Base-by-base conservation (phyloP, 2,329 filamentous ascomycete species). In the Colletotrichum zoysiae region DNA sequence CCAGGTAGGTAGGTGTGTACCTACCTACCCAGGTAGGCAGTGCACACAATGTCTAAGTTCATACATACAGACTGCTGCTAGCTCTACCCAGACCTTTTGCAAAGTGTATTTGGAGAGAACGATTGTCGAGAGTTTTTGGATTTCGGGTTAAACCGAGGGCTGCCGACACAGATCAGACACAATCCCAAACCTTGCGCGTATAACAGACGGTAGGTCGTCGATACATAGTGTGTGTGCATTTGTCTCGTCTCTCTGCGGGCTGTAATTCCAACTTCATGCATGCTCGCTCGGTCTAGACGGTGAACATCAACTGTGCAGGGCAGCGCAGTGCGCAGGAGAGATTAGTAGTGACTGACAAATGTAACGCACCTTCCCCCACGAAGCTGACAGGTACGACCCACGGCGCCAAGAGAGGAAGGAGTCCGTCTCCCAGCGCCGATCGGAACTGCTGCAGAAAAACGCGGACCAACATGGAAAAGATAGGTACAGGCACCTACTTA, bases 261-360 rank as follows among this genome's bases (percentile, higher is more conserved):
- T 9, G n/a, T n/a, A 23, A 40, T 40, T 26, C 16, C 8, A 16
- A 23, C n/a, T 40, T 16, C 42, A 44, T 44, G 42, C 42, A 44
- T 44, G 42, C 16, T 42, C 40, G 40, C 40, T 44, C 42, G 42
- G 3, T 8, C 42, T 5, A 42, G 42, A 44, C 35, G 56, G 56
- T 42, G 35, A 58, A 23, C 8, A 18, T 42, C 38, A 8, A 18
- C 16, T 20, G 14, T 16, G 12, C 20, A 55, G 8, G 5, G 44
- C n/a, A 20, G 44, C n/a, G 44, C 44, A 9, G 5, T 4, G 20
- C 16, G 14, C 14, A 64, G 20, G 46, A 9, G 14, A n/a, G 38
- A 64, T 64, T 64, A 64, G 50, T 46, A 35, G 61, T 64, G 23
- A 53, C 50, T 64, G 61, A 56, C 61, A 64, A 56, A 64, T 64